Base-by-base conservation (phyloP, 345 rosid species). In the Arabidopsis arenosa region DNA sequence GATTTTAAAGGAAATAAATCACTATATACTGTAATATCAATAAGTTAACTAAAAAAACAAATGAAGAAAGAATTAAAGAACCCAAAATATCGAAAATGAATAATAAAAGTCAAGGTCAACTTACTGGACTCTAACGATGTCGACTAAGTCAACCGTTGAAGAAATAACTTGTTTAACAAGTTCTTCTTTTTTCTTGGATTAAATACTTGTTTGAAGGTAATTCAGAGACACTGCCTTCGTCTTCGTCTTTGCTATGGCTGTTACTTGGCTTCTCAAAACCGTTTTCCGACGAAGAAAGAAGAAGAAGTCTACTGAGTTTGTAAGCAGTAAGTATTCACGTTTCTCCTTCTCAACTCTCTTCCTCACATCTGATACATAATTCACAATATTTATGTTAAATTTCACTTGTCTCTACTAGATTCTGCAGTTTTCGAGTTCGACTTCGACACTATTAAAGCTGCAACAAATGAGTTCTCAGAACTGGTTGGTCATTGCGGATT, bases 401-500 rank as follows among this genome's bases (percentile, higher is more conserved):
- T 7, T 12, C 41, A 61, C 9, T 49, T 61, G 30, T 32, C 7
- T 61, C 17, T 59, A 2, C 7, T 52, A 4, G 28, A 1, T 52
- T 69, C 4, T 69, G 26, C 58, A 76, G 75, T 21, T 63, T 62
- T 36, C 6, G 36, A 76, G 35, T 77, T 72, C 32, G 81, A 77
- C 33, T 65, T 56, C 9, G 54, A 72, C 30, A 62, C 80, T 21
- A 72, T 86, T 49, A 36, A 54, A 60, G 65, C 35, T 58, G 88
- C 90, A 64, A 84, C 85, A 3, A 5, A 79, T 74, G 68, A 66
- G 11, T 83, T 86, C 75, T 84, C 82, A 10, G 44, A 70, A 45
- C 26, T 75, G 35, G 55, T 84, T 2, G 81, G 79, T 33, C 72
- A 64, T 58, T 76, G 80, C 1, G 84, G 77, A 45, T 80, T 72